Evolutionary conservation across 2,329 filamentous ascomycete genomes (phyloP).

Genomic region (Talaromyces marneffei): DNA sequence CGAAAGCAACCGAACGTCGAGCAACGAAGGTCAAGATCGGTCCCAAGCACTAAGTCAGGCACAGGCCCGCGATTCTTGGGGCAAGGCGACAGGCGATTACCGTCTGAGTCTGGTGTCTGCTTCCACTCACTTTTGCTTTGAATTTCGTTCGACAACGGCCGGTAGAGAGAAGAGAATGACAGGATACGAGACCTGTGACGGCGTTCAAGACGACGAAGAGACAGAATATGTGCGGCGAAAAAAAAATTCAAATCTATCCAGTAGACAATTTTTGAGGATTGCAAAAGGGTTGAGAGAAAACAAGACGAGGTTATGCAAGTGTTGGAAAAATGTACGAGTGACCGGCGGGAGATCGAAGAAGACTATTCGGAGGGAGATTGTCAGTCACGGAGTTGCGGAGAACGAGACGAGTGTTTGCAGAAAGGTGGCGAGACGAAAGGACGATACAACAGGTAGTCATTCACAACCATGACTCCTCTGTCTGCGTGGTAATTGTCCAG

Average conservation of each 20-base stretch:
- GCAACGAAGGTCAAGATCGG: constrained; percentile 2
- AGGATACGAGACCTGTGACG: not conserved
- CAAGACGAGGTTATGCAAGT: constrained; percentile 5
- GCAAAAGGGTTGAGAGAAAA: not conserved
- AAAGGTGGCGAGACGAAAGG: not conserved
- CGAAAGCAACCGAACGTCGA: not conserved
- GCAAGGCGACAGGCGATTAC: not conserved
- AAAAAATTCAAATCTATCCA: constrained; percentile 12
- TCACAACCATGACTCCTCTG: constrained; percentile 5
- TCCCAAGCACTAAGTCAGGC: not conserved
- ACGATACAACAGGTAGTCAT: not conserved
- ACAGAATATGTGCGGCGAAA: constrained; percentile 12
- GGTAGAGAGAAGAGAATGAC: not conserved
- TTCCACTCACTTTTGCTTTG: constrained; percentile 1
- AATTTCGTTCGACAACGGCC: not conserved
- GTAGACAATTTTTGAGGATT: constrained; percentile 9
- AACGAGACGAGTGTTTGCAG: not conserved
- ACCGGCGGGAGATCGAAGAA: constrained; percentile 2
- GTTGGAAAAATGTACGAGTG: constrained; percentile 9
- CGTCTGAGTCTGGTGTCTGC: not conserved
- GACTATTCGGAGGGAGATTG: constrained; percentile 4
- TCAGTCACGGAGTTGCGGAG: constrained; percentile 7
- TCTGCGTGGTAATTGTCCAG: not conserved
- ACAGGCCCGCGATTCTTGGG: not conserved
- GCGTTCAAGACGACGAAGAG: constrained; percentile 1